Conservation (phyloP, 1,284 basidiomycete species). For the Cryptococcus sp. region DNA sequence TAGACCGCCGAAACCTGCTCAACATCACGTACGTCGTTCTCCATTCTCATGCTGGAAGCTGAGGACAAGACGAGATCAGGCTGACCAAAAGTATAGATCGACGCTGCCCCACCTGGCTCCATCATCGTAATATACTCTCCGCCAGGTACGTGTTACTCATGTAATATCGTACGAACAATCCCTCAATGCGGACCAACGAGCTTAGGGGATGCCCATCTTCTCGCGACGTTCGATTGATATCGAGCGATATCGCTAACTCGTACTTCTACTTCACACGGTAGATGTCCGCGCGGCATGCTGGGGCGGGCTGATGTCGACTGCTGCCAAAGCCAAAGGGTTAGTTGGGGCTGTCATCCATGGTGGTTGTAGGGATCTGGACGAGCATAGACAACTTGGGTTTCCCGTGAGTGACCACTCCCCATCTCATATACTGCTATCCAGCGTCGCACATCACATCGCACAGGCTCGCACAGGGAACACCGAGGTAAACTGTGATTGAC, state of each 20-base stretch:
- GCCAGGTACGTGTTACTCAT: conserved; percentile 59
- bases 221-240: conserved; percentile 13
- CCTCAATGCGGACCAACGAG: background rate
- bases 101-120: conserved; percentile 67
- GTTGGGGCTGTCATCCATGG: conserved; percentile 56
- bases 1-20: background rate
- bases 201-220: background rate
- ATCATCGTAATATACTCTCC: conserved; percentile 80
- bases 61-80: too few species aligned
- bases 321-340: conserved; percentile 51
- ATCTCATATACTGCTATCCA: background rate
- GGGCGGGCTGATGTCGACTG: conserved; percentile 57
- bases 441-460: background rate
- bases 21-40: background rate
- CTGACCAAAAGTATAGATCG: conserved; percentile 55
- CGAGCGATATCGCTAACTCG: conserved; percentile 21
- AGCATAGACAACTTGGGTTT: conserved; percentile 53
- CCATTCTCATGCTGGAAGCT: background rate
- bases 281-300: conserved; percentile 33
- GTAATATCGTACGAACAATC: background rate
- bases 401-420: conserved; percentile 27
- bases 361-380: conserved; percentile 54
- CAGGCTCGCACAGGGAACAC: background rate
- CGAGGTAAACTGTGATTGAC: background rate
- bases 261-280: background rate